These are phyloP conservation scores for Sergeia podlipaevii DNA, from an alignment of 208 protist genomes.

Conservation along the genomic window DNA sequence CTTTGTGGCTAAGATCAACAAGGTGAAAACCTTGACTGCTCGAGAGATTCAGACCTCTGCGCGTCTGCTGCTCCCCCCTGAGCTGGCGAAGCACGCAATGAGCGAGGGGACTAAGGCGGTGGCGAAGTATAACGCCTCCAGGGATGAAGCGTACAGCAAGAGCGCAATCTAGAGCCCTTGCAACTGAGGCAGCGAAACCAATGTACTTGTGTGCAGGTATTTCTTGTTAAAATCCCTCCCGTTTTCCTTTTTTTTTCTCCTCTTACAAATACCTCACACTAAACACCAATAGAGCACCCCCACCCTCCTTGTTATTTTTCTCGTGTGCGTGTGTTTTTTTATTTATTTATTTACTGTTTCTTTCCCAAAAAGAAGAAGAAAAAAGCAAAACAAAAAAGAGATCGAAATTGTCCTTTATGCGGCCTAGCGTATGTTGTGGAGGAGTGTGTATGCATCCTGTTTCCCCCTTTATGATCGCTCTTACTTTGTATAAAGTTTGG, in stretches of 20 bases:
- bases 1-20: constrained; percentile 96
- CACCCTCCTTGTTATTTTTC: background rate
- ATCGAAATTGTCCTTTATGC: too few species aligned
- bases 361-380: too few species aligned
- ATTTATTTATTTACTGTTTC: too few species aligned
- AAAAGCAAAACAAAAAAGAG: too few species aligned
- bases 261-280: background rate
- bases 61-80: constrained; percentile 96
- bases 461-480: background rate
- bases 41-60: constrained; percentile 98
- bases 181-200: too few species aligned
- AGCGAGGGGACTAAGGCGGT: constrained; percentile 99
- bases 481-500: constrained; percentile 6
- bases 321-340: too few species aligned
- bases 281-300: background rate
- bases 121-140: constrained; percentile 92
- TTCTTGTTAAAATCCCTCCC: constrained; percentile 1
- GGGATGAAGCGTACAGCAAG: constrained; percentile 74
- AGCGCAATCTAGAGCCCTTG: constrained; percentile 25
- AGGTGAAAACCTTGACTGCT: constrained; percentile 95
- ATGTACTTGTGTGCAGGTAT: background rate
- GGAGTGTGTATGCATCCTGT: constrained; percentile 4
- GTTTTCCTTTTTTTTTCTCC: constrained; percentile 5
- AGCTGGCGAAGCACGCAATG: constrained; percentile 99
- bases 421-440: too few species aligned